Evolutionary conservation across 208 protist species (phyloP), one percentile per base, ranked within the genome.

Genomic region (Wallacemonas rigidus): DNA sequence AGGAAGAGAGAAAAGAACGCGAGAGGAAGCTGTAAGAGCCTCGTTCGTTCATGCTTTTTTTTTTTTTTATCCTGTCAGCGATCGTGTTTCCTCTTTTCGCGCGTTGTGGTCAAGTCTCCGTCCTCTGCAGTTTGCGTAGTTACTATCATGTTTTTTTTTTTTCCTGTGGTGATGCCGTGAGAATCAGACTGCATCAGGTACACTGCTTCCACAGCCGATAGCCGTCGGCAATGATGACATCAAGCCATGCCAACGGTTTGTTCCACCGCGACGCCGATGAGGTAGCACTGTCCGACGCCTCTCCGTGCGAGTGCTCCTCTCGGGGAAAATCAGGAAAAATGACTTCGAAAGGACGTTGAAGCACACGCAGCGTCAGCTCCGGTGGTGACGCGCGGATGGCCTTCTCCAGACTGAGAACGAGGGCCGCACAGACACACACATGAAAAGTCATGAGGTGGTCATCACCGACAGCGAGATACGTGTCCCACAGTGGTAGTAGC

Each of bases 401-500:
- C 35, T 36, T 11, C 2, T 81, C 75, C 68, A 92, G 44, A 0
- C 57, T 36, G 12, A 83, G 47, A 50, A 98, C 58, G 35, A 98
- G 64, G 12, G 91, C 85, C 38, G 86, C 88, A 74, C 96, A 98
- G 26, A 97, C 80, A 60, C 87, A 97, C n/a, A 95, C 85, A 69
- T 98, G 93, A 44, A 97, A 88, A 50, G 80, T 74, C 51, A 79
- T 69, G 15, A 86, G 68, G n/a, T 74, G 61, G 35, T 86, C 85
- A 11, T 83, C 81, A 14, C 78, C 74, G 2, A 64, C 83, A 35
- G 90, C 72, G 15, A 98, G 68, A 68, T 98, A 98, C 44, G 83
- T 93, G 76, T 98, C 97, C 89, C 92, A 98, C 14, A 98, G 75
- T 11, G 84, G 79, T 51, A 98, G 68, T 50, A 95, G 50, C 57